Evolutionary conservation across 225 moss, liverwort and hornwort species (phyloP), one percentile per base, ranked within the genome.

Genomic region (Physcomitrellopsis africana): DNA sequence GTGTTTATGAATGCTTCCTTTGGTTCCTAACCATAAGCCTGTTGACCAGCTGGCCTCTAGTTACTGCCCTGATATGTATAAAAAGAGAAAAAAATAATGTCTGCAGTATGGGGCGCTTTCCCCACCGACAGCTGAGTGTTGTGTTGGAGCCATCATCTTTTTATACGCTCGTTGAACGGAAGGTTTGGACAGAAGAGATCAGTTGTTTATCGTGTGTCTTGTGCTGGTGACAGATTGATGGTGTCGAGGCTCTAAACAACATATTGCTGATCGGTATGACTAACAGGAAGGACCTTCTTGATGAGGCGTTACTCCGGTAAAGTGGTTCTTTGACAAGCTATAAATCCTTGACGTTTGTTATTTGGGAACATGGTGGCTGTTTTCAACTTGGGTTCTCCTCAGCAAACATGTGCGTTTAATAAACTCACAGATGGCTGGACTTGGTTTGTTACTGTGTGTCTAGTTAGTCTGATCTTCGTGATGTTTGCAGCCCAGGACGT

Each of bases 251-350:
- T 76, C 88, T 96, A 22, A 96, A 96, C 90, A 96, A 96, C 52
- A 96, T 96, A 77, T 75, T 96, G 80, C 83, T 96, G 49, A 96
- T 94, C 86, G 96, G 96, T 80, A 96, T 96, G 96, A 96, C 96
- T 44, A 96, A 96, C 79, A 88, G 96, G 85, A 96, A 94, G 78
- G 96, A 96, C 60, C 87, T 96, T 80, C 94, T 96, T 20, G 96
- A 96, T 78, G 96, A 96, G 72, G 96, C 96, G 24, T 76, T 96
- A 59, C 94, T 96, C 51, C 80, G 96, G 92, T 95, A 76, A 77
- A 64, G 68, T 19, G 57, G 1, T 64, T n/a, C 23, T 32, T 63
- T 29, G 4, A 51, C n/a, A 51, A 63, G 55, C n/a, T 63, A 56
- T 23, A 63, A 23, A 71, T 61, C 24, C 61, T 61, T 22, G 12